Conservation (phyloP, 116 monocot genomes). For the Cymodocea nodosa region DNA sequence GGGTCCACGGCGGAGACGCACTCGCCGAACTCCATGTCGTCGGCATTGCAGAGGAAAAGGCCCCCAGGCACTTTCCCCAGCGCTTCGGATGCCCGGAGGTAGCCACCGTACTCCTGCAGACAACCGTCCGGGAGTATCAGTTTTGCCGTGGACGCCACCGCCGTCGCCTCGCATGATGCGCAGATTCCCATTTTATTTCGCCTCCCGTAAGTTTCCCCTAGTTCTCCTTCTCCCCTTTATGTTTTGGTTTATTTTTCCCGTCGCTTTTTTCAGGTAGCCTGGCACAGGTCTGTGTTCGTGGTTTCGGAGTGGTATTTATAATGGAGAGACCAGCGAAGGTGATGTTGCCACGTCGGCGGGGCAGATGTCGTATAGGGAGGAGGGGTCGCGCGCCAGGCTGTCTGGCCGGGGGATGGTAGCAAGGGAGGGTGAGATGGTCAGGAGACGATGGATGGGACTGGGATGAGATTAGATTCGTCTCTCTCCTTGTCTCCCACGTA, state of each 20-base stretch:
- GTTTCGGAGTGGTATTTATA: neutral
- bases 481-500: too few relatives aligned
- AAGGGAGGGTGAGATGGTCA: too few relatives aligned
- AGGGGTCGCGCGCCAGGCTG: neutral
- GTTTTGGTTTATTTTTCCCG: too few relatives aligned
- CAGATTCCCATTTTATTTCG: constrained; percentile 4
- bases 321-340: neutral
- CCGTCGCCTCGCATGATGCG: constrained; percentile 1
- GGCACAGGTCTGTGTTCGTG: neutral
- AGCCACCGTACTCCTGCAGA: constrained; percentile 9
- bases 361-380: neutral
- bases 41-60: constrained; percentile 27
- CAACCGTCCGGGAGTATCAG: constrained; percentile 15
- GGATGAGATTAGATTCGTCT: too few relatives aligned
- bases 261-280: too few relatives aligned
- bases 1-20: constrained; percentile 13
- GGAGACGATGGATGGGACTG: too few relatives aligned
- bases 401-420: too few relatives aligned
- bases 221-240: neutral
- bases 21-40: constrained; percentile 16
- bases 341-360: neutral
- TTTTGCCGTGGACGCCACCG: constrained; percentile 13
- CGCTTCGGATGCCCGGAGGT: constrained; percentile 6
- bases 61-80: neutral
- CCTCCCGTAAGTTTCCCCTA: neutral